Percentiles rank a stretch among this genome's conserved stretches.
Evolutionary conservation across 2,329 filamentous ascomycete species (phyloP).

Genomic region (Aspergillus carbonarius): DNA sequence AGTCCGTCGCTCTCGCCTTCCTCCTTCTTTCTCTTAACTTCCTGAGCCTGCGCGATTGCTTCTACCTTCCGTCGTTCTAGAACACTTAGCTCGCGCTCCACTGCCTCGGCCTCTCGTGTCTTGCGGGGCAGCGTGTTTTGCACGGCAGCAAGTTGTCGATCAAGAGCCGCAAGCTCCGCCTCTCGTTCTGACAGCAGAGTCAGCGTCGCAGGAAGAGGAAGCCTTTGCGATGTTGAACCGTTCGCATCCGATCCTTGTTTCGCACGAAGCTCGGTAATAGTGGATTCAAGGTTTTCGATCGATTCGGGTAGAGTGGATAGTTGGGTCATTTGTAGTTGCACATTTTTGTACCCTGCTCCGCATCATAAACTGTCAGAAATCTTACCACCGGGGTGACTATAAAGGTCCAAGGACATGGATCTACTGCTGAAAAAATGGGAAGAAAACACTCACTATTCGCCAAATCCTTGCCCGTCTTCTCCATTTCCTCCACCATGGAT

Average conservation of each 20-base stretch:
- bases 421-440: not conserved
- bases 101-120: constrained; percentile 44
- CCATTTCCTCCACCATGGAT: constrained; percentile 70
- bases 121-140: constrained; percentile 47
- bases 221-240: constrained; percentile 40
- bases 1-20: constrained; percentile 48
- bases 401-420: not conserved
- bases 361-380: not conserved
- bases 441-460: constrained; percentile 51
- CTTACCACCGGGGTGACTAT: not conserved
- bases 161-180: constrained; percentile 41
- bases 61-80: constrained; percentile 48
- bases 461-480: constrained; percentile 65
- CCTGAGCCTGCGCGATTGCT: constrained; percentile 49
- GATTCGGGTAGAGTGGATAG: constrained; percentile 53
- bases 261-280: constrained; percentile 52
- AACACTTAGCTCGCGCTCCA: constrained; percentile 44
- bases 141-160: constrained; percentile 42
- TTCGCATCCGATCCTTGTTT: constrained; percentile 63
- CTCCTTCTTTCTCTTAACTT: constrained; percentile 42
- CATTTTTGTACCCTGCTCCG: constrained; percentile 52
- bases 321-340: constrained; percentile 53
- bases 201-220: constrained; percentile 43
- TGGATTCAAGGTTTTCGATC: constrained; percentile 53
- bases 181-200: constrained; percentile 41